phyloP scores from a whole-genome alignment of 345 rosid genomes.

The Moricandia moricandioides region DNA sequence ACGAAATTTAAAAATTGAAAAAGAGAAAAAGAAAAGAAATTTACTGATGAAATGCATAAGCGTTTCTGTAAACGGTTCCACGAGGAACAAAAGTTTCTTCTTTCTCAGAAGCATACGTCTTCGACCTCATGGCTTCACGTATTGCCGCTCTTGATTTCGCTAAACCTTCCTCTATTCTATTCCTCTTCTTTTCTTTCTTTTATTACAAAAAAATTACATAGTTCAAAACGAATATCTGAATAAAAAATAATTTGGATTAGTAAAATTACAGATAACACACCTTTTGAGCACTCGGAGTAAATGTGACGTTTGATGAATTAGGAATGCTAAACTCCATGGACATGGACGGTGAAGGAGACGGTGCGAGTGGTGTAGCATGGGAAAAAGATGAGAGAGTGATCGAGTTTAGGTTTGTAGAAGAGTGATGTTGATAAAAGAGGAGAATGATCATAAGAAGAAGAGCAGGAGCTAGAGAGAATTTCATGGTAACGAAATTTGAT shows the following conservation, averaged over 20 bases:
- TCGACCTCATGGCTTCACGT: constrained; percentile 38
- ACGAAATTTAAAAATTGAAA: neutral
- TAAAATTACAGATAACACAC: neutral
- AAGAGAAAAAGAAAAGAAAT: constrained; percentile 7
- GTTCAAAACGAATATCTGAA: constrained; percentile 1
- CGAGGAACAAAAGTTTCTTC: constrained; percentile 47
- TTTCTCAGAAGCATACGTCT: constrained; percentile 38
- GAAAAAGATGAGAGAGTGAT: constrained; percentile 9
- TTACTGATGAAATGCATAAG: constrained; percentile 61
- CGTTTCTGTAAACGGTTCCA: constrained; percentile 52
- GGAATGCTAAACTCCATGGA: constrained; percentile 7
- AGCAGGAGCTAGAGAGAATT: neutral
- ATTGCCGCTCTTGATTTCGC: constrained; percentile 52
- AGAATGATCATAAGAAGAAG: constrained; percentile 9
- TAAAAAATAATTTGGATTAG: neutral
- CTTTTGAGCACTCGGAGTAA: neutral
- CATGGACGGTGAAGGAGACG: constrained; percentile 28
- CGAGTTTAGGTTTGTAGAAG: constrained; percentile 2
- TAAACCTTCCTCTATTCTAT: constrained; percentile 41
- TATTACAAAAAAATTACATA: constrained; percentile 4
- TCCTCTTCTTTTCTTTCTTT: constrained; percentile 17
- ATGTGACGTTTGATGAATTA: constrained; percentile 20
- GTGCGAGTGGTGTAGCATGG: constrained; percentile 6
- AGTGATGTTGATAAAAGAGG: neutral
- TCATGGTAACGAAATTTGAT: constrained; percentile 8